Conservation (phyloP, 345 rosid genomes). For the Hirschfeldia incana region DNA sequence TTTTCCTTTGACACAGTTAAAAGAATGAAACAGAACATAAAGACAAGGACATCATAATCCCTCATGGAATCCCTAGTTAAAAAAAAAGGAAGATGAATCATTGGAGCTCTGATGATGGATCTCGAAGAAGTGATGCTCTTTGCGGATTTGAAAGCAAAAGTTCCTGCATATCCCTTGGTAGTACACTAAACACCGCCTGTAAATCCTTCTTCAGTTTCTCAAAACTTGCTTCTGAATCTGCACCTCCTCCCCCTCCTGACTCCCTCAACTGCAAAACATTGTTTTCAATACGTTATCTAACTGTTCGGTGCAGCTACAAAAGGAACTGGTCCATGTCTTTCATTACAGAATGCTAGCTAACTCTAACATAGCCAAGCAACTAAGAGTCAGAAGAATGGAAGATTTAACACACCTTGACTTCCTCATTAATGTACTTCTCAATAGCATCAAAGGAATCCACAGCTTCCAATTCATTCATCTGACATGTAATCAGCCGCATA, state of each 20-base stretch:
- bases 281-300: neutral
- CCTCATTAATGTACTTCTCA: conserved; percentile 71
- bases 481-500: conserved; percentile 59
- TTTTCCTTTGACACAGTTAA: neutral
- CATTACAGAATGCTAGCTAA: neutral
- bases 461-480: conserved; percentile 84
- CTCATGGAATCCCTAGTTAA: neutral
- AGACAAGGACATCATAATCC: conserved; percentile 6
- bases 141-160: conserved; percentile 87
- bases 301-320: neutral
- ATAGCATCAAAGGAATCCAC: conserved; percentile 90
- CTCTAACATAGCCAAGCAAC: neutral
- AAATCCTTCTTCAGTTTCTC: conserved; percentile 79
- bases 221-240: conserved; percentile 48
- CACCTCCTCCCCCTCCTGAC: conserved; percentile 40
- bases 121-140: conserved; percentile 68
- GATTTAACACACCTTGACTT: conserved; percentile 73
- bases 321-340: neutral
- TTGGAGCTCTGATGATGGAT: conserved; percentile 33
- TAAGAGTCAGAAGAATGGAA: too few relatives aligned
- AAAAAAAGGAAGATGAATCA: conserved; percentile 14
- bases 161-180: conserved; percentile 86
- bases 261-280: conserved; percentile 49
- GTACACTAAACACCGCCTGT: conserved; percentile 64
- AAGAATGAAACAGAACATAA: conserved; percentile 24